These are phyloP conservation scores for Vitis cinerea DNA, from an alignment of 164 flowering plant species.

Conservation along the genomic window DNA sequence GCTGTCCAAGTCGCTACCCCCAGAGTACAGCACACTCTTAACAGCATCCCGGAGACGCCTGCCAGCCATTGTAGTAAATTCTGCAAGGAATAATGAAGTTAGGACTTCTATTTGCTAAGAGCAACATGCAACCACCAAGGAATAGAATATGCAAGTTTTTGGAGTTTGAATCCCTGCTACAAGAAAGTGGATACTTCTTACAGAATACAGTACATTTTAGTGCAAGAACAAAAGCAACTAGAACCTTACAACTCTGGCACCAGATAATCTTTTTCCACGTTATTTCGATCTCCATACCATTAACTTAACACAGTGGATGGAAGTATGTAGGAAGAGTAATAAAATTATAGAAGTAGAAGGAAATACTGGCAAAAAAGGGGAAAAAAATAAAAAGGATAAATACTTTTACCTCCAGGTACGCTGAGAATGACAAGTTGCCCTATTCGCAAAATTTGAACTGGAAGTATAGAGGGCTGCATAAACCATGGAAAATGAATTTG, in stretches of 20 bases:
- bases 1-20: constrained; percentile 36
- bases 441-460: constrained; percentile 79
- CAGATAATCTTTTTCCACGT: too few relatives aligned
- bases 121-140: too few relatives aligned
- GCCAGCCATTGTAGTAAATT: constrained; percentile 98
- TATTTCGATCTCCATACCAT: too few relatives aligned
- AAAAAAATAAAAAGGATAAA: too few relatives aligned
- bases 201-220: too few relatives aligned
- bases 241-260: too few relatives aligned
- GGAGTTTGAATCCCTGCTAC: too few relatives aligned
- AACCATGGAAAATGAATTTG: constrained; percentile 9
- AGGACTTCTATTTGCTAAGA: background rate
- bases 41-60: constrained; percentile 97
- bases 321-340: background rate
- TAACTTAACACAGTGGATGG: too few relatives aligned
- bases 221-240: too few relatives aligned
- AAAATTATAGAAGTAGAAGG: background rate
- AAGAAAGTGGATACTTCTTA: too few relatives aligned
- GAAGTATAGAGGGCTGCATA: constrained; percentile 93
- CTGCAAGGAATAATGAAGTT: constrained; percentile 33
- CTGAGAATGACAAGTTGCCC: constrained; percentile 94
- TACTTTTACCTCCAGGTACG: constrained; percentile 87
- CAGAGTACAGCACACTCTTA: constrained; percentile 51
- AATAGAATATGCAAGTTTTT: too few relatives aligned
- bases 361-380: constrained; percentile 1